Base-by-base conservation (phyloP, 495 filamentous ascomycete species). In the Pseudoneurospora amorphoporcata region DNA sequence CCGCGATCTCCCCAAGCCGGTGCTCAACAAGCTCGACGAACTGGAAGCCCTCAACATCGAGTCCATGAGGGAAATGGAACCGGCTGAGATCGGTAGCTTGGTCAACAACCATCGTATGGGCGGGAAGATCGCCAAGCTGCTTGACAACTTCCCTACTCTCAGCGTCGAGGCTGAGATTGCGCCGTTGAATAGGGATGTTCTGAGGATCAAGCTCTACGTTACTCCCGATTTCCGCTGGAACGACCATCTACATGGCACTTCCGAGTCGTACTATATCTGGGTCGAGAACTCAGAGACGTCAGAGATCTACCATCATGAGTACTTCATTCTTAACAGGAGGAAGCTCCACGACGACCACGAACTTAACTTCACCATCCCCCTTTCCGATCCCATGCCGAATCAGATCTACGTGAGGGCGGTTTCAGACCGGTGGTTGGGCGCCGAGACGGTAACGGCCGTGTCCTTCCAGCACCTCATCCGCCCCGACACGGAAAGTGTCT, bases 401-500 rank as follows among this genome's bases (percentile, higher is more conserved):
- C 95, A 99, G 80, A 97, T 99, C 69, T 98, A 99, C 77, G 91
- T 99, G 43, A 88, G 95, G 70, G 92, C 93, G 4, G 90, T 98
- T 17, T 98, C 95, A 9, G 95, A 99, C 82, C 87, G 95, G 58
- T 99, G 95, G 95, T 84, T 98, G 19, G 95, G 95, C 35, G 95
- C 95, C n/a, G 95, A 99, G 80, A 97, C 94, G 0, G 95, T 99
- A 16, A 91, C 91, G 10, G 90, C 95, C 0, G 90, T 99, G 8
- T 98, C 95, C 4, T 99, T 99, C 84, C 94, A 98, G 81, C 95
- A 99, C 83, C 86, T 99, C 4, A 98, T 99, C 75, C 88, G 96
- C 16, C 95, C 95, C 1, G 96, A 99, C 76, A 99, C 96, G 0
- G 95, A 99, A 78, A 97, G 94, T 72, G 89, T 98, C 3, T 98